These are phyloP conservation scores for Fusarium piperis DNA, from an alignment of 2,329 filamentous ascomycete genomes.

Conservation along the genomic window DNA sequence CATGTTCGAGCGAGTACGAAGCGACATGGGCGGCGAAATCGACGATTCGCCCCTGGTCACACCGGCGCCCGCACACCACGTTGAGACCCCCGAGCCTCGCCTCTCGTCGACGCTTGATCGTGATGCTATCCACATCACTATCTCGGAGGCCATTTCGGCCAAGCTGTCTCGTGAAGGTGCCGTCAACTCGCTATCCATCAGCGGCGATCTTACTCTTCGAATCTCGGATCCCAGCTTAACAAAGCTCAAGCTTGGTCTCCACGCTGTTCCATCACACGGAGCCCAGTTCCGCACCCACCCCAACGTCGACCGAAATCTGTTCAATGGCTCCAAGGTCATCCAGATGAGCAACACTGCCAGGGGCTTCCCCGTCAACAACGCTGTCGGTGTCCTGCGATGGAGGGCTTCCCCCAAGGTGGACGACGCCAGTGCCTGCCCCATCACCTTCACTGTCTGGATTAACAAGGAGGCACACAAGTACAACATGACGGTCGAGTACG, in stretches of 20 bases:
- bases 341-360: slow-evolving; percentile 89
- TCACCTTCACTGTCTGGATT: slow-evolving; percentile 98
- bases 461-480: slow-evolving; percentile 87
- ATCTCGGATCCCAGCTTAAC: slow-evolving; percentile 90
- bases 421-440: slow-evolving; percentile 82
- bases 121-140: slow-evolving; percentile 86
- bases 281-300: slow-evolving; percentile 96
- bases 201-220: slow-evolving; percentile 89
- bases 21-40: slow-evolving; percentile 86
- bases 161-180: slow-evolving; percentile 89
- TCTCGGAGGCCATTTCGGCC: slow-evolving; percentile 90
- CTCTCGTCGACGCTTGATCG: slow-evolving; percentile 76
- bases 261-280: slow-evolving; percentile 79
- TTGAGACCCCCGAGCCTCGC: slow-evolving; percentile 63
- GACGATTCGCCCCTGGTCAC: slow-evolving; percentile 80
- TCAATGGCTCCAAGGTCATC: slow-evolving; percentile 83
- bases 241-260: slow-evolving; percentile 87
- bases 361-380: slow-evolving; percentile 94
- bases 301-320: slow-evolving; percentile 90
- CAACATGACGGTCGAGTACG: slow-evolving; percentile 95
- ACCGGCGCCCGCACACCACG: slow-evolving; percentile 59
- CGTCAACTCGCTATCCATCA: slow-evolving; percentile 86
- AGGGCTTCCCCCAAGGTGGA: slow-evolving; percentile 84
- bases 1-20: slow-evolving; percentile 95
- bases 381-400: slow-evolving; percentile 93